Evolutionary conservation across 2,329 filamentous ascomycete genomes (phyloP).

Genomic region (Aurifilum marmelostoma): DNA sequence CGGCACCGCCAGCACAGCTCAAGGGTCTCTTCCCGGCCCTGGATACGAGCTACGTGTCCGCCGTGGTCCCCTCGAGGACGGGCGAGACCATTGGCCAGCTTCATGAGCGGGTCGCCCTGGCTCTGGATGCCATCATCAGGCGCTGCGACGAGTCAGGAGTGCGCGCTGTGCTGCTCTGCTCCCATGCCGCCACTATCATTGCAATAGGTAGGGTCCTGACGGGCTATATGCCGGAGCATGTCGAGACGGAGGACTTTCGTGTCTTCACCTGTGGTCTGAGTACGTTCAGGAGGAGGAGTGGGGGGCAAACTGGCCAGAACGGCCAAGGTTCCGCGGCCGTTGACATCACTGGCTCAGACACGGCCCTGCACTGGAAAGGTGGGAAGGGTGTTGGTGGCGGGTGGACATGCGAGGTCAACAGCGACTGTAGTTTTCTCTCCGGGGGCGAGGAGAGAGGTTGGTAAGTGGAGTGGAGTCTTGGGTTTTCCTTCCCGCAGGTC

Average conservation of each 20-base stretch:
- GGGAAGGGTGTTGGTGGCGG: conserved; percentile 70
- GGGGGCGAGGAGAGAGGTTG: conserved; percentile 87
- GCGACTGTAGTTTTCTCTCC: conserved; percentile 81
- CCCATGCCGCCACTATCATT: conserved; percentile 89
- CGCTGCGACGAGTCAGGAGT: conserved; percentile 72
- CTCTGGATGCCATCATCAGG: conserved; percentile 70
- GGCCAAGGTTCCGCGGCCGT: background rate
- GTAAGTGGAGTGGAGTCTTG: conserved; percentile 50
- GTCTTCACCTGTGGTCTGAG: conserved; percentile 84
- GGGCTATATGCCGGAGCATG: conserved; percentile 72
- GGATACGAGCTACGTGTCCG: conserved; percentile 60
- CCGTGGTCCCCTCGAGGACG: conserved; percentile 68
- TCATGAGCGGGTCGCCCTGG: conserved; percentile 76
- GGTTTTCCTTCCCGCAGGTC: background rate
- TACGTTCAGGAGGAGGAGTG: conserved; percentile 51
- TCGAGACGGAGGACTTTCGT: conserved; percentile 76
- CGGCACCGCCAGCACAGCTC: conserved; percentile 67
- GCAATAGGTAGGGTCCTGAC: conserved; percentile 82
- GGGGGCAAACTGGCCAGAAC: conserved; percentile 30
- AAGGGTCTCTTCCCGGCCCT: conserved; percentile 68
- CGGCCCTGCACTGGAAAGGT: conserved; percentile 53
- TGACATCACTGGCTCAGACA: conserved; percentile 31
- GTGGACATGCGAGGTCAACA: conserved; percentile 81
- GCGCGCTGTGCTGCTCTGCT: conserved; percentile 76
- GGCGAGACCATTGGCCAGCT: conserved; percentile 82